These are phyloP conservation scores for Penicillium corylophilum DNA, from an alignment of 2,329 filamentous ascomycete genomes.

Conservation along the genomic window DNA sequence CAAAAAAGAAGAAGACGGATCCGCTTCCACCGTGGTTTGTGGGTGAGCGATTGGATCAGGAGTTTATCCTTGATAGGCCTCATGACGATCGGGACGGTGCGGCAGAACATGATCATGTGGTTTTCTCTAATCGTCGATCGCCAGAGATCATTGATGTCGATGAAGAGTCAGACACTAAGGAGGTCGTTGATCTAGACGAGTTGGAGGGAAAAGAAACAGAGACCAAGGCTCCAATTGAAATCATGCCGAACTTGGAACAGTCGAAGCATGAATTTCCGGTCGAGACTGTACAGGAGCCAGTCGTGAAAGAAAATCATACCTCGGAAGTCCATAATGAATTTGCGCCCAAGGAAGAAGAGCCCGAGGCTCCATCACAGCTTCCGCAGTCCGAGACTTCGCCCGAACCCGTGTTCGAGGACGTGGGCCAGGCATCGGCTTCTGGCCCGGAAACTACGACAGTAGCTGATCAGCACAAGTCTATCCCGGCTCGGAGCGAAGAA, in stretches of 20 bases:
- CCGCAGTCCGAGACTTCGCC: background rate
- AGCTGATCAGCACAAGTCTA: background rate
- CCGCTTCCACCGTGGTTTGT: conserved; percentile 50
- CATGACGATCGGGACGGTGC: conserved; percentile 12
- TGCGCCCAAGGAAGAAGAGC: background rate
- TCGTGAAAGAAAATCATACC: background rate
- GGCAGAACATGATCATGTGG: conserved; percentile 23
- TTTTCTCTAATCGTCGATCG: conserved; percentile 32
- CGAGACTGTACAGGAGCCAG: background rate
- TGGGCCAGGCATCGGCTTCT: background rate
- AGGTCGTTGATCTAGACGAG: conserved; percentile 35
- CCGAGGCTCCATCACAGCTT: background rate
- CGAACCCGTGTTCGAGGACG: background rate
- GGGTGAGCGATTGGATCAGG: conserved; percentile 32
- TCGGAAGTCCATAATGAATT: conserved; percentile 9
- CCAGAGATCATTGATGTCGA: conserved; percentile 44
- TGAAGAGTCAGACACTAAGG: conserved; percentile 26
- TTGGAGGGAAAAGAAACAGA: conserved; percentile 3
- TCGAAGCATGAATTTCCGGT: background rate
- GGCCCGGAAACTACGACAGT: background rate
- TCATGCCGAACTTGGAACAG: background rate
- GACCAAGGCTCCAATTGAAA: background rate
- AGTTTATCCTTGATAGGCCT: conserved; percentile 31
- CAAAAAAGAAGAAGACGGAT: conserved; percentile 31
- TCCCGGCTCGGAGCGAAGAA: background rate